phyloP scores from a whole-genome alignment of 257 asterid species.

The Capsicum rhomboideum region DNA sequence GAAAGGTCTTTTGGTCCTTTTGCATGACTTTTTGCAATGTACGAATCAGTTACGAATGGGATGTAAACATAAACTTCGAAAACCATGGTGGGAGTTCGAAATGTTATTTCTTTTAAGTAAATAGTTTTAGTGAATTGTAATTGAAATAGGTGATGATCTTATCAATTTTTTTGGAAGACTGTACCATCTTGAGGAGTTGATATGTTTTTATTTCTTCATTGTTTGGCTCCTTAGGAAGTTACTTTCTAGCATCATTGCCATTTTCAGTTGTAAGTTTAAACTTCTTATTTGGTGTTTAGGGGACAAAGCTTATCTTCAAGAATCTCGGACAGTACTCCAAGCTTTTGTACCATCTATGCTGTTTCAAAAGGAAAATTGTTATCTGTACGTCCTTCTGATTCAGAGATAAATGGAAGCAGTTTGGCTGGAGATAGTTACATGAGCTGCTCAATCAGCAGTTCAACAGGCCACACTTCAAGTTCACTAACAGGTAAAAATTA shows the following conservation, averaged over 20 bases:
- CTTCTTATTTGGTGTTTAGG: constrained; percentile 24
- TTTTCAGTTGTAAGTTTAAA: neutral
- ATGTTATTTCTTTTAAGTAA: neutral
- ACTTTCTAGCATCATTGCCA: neutral
- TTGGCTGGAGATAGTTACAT: constrained; percentile 41
- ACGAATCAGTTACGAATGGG: neutral
- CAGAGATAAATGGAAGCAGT: constrained; percentile 39
- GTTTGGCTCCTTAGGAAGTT: neutral
- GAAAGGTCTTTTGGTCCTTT: neutral
- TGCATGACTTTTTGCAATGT: neutral
- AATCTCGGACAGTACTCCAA: constrained; percentile 49
- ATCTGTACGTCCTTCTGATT: constrained; percentile 60
- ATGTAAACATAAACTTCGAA: neutral
- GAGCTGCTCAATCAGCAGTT: constrained; percentile 36
- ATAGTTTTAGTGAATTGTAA: neutral
- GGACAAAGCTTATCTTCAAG: constrained; percentile 48
- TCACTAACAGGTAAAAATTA: constrained; percentile 37
- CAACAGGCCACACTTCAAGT: constrained; percentile 32
- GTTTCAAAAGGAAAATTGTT: constrained; percentile 72
- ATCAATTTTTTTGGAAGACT: neutral
- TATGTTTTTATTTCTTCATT: neutral
- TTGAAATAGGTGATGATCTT: neutral
- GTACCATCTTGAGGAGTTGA: neutral
- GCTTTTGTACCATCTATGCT: constrained; percentile 64
- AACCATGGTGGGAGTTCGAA: neutral